These are phyloP conservation scores for Xylariaceae sp. DNA, from an alignment of 2,329 filamentous ascomycete genomes.

Conservation along the genomic window DNA sequence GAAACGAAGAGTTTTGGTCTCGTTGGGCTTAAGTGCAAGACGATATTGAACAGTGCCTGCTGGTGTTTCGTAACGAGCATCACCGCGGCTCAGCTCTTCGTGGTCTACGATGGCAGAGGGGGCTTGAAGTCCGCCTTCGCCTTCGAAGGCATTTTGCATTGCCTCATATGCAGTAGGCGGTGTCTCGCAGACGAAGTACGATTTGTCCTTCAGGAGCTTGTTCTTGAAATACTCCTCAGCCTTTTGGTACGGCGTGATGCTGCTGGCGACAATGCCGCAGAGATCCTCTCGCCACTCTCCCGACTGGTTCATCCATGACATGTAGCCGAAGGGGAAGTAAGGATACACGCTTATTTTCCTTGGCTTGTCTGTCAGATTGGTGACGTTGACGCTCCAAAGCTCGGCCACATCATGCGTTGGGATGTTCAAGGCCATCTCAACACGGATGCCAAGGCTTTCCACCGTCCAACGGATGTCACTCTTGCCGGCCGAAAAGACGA, in stretches of 20 bases:
- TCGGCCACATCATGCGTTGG: constrained; percentile 55
- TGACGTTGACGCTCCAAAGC: constrained; percentile 53
- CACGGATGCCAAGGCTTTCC: constrained; percentile 48
- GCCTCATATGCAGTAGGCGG: constrained; percentile 52
- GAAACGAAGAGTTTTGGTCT: constrained; percentile 49
- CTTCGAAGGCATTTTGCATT: constrained; percentile 51
- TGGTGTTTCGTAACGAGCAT: constrained; percentile 55
- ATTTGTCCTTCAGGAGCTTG: constrained; percentile 56
- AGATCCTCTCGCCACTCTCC: constrained; percentile 50
- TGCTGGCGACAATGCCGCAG: constrained; percentile 49
- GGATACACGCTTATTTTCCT: constrained; percentile 53
- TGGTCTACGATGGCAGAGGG: constrained; percentile 42
- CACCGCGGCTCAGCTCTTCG: constrained; percentile 40
- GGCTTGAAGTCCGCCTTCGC: constrained; percentile 53
- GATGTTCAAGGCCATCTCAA: constrained; percentile 51
- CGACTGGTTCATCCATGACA: constrained; percentile 62
- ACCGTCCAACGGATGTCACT: constrained; percentile 54
- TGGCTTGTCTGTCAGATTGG: constrained; percentile 44
- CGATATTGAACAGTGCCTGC: constrained; percentile 54
- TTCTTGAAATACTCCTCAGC: constrained; percentile 56
- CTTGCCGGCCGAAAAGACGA: constrained; percentile 54
- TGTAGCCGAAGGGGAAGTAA: constrained; percentile 58
- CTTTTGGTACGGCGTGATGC: constrained; percentile 57
- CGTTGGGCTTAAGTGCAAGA: constrained; percentile 37
- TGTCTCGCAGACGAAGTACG: constrained; percentile 55